These are phyloP conservation scores for Rhodosporidiobolus odoratus DNA, from an alignment of 768 basidiomycete species.

Conservation along the genomic window DNA sequence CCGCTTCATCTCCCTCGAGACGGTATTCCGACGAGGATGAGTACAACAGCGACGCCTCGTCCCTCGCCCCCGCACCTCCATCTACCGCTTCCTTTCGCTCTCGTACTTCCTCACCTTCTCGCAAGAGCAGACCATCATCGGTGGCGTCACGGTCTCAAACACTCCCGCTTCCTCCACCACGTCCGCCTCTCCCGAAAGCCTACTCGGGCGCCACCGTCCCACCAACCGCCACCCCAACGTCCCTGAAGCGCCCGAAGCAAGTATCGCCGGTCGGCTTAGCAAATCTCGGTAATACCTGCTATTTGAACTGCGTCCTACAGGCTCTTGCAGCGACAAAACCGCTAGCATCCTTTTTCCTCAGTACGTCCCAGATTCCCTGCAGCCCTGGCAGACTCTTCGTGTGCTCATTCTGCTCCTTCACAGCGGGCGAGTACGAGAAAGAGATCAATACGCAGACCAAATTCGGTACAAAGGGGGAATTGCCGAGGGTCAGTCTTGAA, in stretches of 20 bases:
- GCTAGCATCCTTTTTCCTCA: conserved; percentile 81
- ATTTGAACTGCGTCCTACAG: conserved; percentile 93
- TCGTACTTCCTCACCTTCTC: background rate
- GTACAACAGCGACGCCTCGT: background rate
- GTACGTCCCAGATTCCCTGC: conserved; percentile 50
- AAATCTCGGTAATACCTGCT: conserved; percentile 88
- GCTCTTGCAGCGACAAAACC: conserved; percentile 87
- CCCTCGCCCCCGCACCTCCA: background rate
- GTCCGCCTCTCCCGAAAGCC: background rate
- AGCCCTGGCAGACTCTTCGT: background rate
- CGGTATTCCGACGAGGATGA: background rate
- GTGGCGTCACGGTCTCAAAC: background rate
- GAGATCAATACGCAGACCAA: conserved; percentile 70
- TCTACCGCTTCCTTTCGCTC: background rate
- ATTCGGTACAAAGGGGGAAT: conserved; percentile 71
- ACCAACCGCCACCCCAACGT: background rate
- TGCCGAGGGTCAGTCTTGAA: conserved; percentile 55
- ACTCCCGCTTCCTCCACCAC: background rate
- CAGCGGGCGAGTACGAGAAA: conserved; percentile 46
- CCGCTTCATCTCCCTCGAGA: background rate
- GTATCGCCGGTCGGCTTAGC: conserved; percentile 60
- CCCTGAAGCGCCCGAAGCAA: too few relatives aligned
- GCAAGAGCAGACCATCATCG: background rate
- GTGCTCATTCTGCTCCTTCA: background rate
- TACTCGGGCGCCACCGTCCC: background rate